These are phyloP conservation scores for Fusarium nanum DNA, from an alignment of 2,329 filamentous ascomycete genomes.

Conservation along the genomic window DNA sequence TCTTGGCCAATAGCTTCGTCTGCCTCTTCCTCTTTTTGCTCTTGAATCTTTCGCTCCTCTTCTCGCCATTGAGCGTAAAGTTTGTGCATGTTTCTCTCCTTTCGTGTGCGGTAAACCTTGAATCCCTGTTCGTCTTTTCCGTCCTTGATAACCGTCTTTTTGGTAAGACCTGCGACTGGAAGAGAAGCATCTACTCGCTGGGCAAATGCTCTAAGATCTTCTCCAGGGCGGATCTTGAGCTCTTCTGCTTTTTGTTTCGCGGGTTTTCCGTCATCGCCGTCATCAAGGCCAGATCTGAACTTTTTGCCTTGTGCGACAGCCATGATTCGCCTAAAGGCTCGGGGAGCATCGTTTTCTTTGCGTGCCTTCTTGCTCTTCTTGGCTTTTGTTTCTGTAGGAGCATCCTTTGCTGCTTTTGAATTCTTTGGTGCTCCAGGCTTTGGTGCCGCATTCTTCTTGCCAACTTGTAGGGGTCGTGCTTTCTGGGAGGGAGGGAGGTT, in stretches of 20 bases:
- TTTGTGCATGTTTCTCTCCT: conserved; percentile 85
- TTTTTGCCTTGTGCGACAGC: conserved; percentile 73
- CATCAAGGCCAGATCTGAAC: conserved; percentile 73
- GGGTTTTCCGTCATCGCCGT: conserved; percentile 62
- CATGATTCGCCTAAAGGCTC: conserved; percentile 89
- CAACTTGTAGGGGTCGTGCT: conserved; percentile 64
- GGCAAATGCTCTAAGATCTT: conserved; percentile 83
- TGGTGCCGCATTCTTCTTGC: conserved; percentile 49
- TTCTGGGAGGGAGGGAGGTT: conserved; percentile 62
- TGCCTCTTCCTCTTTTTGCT: conserved; percentile 72
- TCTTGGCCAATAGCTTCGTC: conserved; percentile 73
- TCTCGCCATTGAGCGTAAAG: conserved; percentile 82
- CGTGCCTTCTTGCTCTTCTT: conserved; percentile 60
- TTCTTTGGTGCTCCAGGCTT: conserved; percentile 8
- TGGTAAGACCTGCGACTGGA: conserved; percentile 77
- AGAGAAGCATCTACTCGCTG: conserved; percentile 86
- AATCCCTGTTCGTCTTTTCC: conserved; percentile 73
- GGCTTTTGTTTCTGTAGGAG: conserved; percentile 51
- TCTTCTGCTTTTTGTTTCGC: conserved; percentile 46
- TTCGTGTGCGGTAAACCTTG: conserved; percentile 79
- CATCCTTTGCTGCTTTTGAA: conserved; percentile 19
- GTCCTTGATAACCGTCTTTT: conserved; percentile 66
- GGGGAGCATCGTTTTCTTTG: conserved; percentile 81
- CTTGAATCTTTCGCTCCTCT: conserved; percentile 71
- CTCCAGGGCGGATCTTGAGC: conserved; percentile 83